Conservation (phyloP, 768 basidiomycete species). For the Tylopilus subfusipes region DNA sequence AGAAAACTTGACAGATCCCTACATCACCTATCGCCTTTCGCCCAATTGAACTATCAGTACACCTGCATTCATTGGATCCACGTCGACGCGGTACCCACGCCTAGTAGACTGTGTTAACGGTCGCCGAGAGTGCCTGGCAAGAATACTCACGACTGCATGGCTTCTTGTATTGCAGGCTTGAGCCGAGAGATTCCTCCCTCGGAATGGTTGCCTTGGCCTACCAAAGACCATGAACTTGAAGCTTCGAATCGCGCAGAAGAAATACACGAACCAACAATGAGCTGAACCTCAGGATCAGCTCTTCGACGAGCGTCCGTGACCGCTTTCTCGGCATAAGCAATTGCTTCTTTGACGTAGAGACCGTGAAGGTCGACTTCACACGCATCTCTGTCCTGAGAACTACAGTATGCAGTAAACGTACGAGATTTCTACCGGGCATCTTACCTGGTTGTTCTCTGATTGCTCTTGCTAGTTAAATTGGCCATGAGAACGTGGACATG, state of each 20-base stretch:
- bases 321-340: slow-evolving; percentile 65
- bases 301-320: slow-evolving; percentile 58
- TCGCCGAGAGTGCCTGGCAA: not conserved
- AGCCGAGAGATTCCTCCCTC: slow-evolving; percentile 71
- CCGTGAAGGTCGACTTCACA: slow-evolving; percentile 89
- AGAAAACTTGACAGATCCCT: not conserved
- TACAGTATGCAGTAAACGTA: slow-evolving; percentile 2
- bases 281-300: slow-evolving; percentile 59
- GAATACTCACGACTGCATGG: slow-evolving; percentile 64
- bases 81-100: slow-evolving; percentile 61
- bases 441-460: slow-evolving; percentile 73
- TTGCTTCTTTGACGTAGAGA: slow-evolving; percentile 89
- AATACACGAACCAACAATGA: slow-evolving; percentile 75
- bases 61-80: slow-evolving; percentile 80
- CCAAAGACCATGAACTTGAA: not conserved
- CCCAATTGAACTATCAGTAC: slow-evolving; percentile 67
- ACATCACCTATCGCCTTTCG: not conserved
- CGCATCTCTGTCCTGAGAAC: slow-evolving; percentile 50
- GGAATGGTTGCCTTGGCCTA: slow-evolving; percentile 89
- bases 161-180: slow-evolving; percentile 83
- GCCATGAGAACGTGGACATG: slow-evolving; percentile 9
- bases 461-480: not conserved
- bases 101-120: slow-evolving; percentile 36
- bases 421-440: not conserved
- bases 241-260: not conserved